Percentiles rank a stretch among this genome's conserved stretches.
These are phyloP conservation scores for Wallemia hederae DNA, from an alignment of 1,284 basidiomycete species.

Conservation along the genomic window DNA sequence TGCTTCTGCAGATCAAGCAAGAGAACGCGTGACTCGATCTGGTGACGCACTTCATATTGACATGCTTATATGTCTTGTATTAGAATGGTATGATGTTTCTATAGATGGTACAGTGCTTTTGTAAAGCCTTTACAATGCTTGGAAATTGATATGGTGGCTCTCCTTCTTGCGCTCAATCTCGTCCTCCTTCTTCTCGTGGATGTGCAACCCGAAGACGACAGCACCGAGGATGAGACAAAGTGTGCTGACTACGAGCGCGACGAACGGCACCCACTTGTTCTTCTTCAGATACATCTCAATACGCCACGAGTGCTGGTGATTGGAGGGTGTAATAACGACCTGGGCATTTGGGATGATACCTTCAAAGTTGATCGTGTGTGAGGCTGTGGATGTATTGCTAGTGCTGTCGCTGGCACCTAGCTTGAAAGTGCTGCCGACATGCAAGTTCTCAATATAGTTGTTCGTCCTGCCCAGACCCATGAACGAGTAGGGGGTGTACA, in stretches of 20 bases:
- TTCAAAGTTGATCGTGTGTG: conserved; percentile 68
- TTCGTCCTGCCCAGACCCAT: conserved; percentile 96
- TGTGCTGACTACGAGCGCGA: conserved; percentile 52
- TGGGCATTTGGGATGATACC: conserved; percentile 94
- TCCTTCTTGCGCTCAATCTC: conserved; percentile 27
- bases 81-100: not conserved
- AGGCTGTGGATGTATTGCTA: conserved; percentile 12
- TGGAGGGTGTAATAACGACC: conserved; percentile 68
- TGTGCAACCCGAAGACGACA: conserved; percentile 60
- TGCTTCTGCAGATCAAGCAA: not conserved
- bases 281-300: conserved; percentile 72
- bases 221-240: conserved; percentile 42
- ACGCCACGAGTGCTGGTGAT: conserved; percentile 31
- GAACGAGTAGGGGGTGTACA: conserved; percentile 75
- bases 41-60: no score
- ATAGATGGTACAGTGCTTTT: not conserved
- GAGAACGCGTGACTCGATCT: not conserved
- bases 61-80: not conserved
- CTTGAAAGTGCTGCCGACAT: conserved; percentile 7
- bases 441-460: conserved; percentile 66
- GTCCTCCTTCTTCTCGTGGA: conserved; percentile 38
- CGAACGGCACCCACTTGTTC: conserved; percentile 93
- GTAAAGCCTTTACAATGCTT: conserved; percentile 34
- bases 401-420: conserved; percentile 20
- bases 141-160: conserved; percentile 89